phyloP scores from a whole-genome alignment of 305 asterid genomes.

The Fraxinus greggii region DNA sequence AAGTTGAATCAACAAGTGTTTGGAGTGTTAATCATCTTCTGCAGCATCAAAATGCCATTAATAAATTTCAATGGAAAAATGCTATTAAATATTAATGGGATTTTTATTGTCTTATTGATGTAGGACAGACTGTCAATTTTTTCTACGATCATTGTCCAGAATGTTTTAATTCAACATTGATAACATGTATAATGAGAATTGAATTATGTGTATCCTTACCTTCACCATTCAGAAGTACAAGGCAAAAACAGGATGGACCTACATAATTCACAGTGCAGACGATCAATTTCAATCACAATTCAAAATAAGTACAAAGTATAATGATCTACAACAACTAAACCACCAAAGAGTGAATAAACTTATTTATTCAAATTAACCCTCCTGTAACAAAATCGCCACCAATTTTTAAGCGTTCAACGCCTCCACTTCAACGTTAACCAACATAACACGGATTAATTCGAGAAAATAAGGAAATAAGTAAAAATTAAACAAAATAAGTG shows the following conservation, averaged over 20 bases:
- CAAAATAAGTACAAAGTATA: background rate
- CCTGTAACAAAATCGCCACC: background rate
- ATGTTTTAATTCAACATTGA: background rate
- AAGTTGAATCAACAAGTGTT: background rate
- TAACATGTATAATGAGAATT: background rate
- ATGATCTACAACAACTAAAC: background rate
- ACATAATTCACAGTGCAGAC: slow-evolving; percentile 22
- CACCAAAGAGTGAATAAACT: background rate
- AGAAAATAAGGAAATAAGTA: background rate
- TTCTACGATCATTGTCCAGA: background rate
- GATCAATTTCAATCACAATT: slow-evolving; percentile 9
- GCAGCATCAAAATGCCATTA: background rate
- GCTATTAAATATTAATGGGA: background rate
- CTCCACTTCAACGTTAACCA: background rate
- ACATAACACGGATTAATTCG: background rate
- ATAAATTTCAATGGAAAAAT: background rate
- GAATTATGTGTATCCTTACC: slow-evolving; percentile 41
- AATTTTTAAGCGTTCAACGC: background rate
- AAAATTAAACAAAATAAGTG: background rate
- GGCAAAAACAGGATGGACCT: slow-evolving; percentile 88
- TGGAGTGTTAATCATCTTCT: background rate
- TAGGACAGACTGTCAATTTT: background rate
- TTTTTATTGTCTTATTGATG: background rate
- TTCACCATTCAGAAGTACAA: slow-evolving; percentile 84
- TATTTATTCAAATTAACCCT: background rate